Conservation (phyloP, 352 stramenopile species). For the Elongisporangium undulatum region DNA sequence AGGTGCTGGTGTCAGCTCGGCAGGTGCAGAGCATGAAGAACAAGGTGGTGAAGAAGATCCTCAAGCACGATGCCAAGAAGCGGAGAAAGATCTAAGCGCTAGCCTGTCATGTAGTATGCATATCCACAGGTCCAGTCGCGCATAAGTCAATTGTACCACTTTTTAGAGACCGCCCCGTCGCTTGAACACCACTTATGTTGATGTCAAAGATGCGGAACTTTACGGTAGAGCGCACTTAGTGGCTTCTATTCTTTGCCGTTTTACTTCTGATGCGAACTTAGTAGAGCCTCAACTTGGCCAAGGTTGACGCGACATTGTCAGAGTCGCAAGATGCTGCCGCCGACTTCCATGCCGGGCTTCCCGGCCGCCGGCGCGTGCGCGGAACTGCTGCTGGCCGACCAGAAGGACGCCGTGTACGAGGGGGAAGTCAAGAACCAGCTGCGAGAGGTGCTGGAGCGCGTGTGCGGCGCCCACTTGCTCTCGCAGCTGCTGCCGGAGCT, state of each 20-base stretch:
- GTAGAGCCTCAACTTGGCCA: background rate
- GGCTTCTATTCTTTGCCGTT: background rate
- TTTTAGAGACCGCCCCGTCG: background rate
- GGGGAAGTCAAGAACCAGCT: constrained; percentile 68
- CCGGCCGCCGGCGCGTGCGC: constrained; percentile 57
- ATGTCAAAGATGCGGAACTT: background rate
- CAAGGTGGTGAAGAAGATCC: constrained; percentile 78
- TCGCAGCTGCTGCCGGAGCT: constrained; percentile 79
- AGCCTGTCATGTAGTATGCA: background rate
- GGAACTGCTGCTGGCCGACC: constrained; percentile 69
- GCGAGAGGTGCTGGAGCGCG: constrained; percentile 70
- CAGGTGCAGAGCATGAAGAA: constrained; percentile 80
- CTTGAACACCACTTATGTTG: background rate
- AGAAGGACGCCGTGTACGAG: constrained; percentile 75
- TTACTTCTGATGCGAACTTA: background rate
- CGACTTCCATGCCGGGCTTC: constrained; percentile 23
- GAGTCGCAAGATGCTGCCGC: background rate
- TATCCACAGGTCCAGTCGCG: background rate
- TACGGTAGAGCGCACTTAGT: background rate
- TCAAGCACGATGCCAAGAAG: constrained; percentile 87
- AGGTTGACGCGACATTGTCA: background rate
- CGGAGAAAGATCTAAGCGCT: constrained; percentile 60
- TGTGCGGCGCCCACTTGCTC: constrained; percentile 59
- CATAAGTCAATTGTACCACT: background rate
- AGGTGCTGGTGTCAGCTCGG: constrained; percentile 83